phyloP scores from a whole-genome alignment of 352 stramenopile species.

The Pythium brachiatum region DNA sequence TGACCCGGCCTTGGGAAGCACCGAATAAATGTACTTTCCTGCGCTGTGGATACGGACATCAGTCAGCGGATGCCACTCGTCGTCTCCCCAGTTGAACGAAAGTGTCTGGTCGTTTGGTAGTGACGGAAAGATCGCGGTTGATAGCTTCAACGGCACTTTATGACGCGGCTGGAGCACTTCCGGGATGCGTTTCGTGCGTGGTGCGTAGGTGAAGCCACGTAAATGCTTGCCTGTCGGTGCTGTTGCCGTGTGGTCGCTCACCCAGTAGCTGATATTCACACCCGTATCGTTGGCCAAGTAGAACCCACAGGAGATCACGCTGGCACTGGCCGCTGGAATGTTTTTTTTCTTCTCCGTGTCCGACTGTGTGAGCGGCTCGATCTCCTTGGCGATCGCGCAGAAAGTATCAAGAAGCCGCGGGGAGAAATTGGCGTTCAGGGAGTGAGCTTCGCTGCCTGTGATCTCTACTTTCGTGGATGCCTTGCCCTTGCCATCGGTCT shows the following conservation, averaged over 20 bases:
- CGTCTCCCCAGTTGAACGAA: conserved; percentile 70
- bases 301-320: conserved; percentile 77
- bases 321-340: conserved; percentile 47
- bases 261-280: conserved; percentile 58
- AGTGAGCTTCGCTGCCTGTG: conserved; percentile 48
- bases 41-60: conserved; percentile 75
- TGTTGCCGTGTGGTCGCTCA: conserved; percentile 42
- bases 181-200: conserved; percentile 37
- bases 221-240: conserved; percentile 22
- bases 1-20: conserved; percentile 36
- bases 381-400: conserved; percentile 56
- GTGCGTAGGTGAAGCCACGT: conserved; percentile 56
- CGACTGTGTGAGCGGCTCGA: conserved; percentile 37
- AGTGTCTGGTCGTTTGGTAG: conserved; percentile 71
- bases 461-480: conserved; percentile 52
- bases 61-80: conserved; percentile 68
- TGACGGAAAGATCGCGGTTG: conserved; percentile 62
- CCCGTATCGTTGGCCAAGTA: conserved; percentile 77
- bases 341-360: not conserved
- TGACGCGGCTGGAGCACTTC: conserved; percentile 46
- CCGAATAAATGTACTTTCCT: conserved; percentile 75
- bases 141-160: conserved; percentile 71
- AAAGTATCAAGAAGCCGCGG: conserved; percentile 60
- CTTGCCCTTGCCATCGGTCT: conserved; percentile 43
- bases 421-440: conserved; percentile 72